Evolutionary conservation across 208 protist species (phyloP).

Genomic region (Naegleria gruberi): DNA sequence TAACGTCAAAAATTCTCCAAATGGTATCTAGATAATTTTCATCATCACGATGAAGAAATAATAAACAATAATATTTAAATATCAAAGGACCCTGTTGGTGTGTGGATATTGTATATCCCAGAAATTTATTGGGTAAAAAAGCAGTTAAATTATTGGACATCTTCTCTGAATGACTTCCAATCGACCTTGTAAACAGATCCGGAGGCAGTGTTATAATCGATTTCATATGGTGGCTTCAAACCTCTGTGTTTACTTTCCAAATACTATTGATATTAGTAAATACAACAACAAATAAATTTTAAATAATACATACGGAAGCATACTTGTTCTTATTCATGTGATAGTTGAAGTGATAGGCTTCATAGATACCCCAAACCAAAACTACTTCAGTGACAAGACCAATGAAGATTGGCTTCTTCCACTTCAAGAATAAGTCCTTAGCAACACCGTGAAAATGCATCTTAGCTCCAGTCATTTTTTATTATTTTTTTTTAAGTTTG

Average conservation of each 20-base stretch:
- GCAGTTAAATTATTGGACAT: not conserved
- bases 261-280: not conserved
- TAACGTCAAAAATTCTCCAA: too few relatives aligned
- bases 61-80: too few relatives aligned
- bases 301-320: not conserved
- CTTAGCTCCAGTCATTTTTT: not conserved
- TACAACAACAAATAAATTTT: not conserved
- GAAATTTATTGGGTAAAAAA: too few relatives aligned
- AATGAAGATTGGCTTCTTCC: not conserved
- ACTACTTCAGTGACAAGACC: not conserved
- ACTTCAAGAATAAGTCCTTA: not conserved
- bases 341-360: conserved; percentile 3
- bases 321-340: not conserved
- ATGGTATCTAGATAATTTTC: too few relatives aligned
- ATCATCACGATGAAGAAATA: too few relatives aligned
- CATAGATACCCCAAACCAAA: not conserved
- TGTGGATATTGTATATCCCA: too few relatives aligned
- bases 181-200: not conserved
- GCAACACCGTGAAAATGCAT: not conserved
- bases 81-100: too few relatives aligned
- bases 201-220: not conserved
- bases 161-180: not conserved
- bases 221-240: conserved; percentile 1
- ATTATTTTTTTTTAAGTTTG: not conserved
- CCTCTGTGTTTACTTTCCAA: not conserved